Base-by-base conservation (phyloP, 1,284 basidiomycete species). In the Marasmius tenuissimus region DNA sequence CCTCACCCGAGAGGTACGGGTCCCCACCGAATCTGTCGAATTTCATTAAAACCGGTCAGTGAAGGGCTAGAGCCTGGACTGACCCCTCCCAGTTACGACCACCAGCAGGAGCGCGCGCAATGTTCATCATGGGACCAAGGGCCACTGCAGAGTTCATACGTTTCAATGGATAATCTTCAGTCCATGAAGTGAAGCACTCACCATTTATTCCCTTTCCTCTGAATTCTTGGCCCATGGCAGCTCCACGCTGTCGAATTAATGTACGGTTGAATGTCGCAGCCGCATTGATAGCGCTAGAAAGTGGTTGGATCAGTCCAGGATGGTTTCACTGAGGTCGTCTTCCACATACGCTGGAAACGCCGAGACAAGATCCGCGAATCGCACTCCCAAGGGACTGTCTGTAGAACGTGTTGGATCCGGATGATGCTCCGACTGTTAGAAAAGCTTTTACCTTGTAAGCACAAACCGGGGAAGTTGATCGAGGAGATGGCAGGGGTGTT, bases 81-180 rank as follows among this genome's bases (percentile, higher is more conserved):
- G 64, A 86, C 72, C 84, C 85, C 78, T 92, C 90, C 87, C 88
- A 93, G 69, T 87, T 87, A 33, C 90, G 77, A 0, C 91, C 90
- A n/a, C 79, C 85, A 16, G 82, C 83, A 5, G 88, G 83, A 0
- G 78, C 79, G n/a, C 89, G 81, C 58, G 80, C 81, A 57, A 89
- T 68, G 69, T 85, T 85, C 80, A 83, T 82, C 72, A 77, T 76
- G 0, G 82, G 82, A 6, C 87, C 87, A 8, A 92, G 77, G 8
- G 82, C 84, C 61, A 91, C 82, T 71, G 78, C 61, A 4, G 3
- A 16, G 16, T 51, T 27, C 12, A 37, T n/a, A 78, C 69, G 53
- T 76, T 18, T 27, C 4, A 10, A 40, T 11, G 33, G 9, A 47
- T 8, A 47, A n/a, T 8, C 2, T 20, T 7, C 20, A 55, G 27